Base-by-base conservation (phyloP, 352 stramenopile genomes). In the Peronospora belbahrii region DNA sequence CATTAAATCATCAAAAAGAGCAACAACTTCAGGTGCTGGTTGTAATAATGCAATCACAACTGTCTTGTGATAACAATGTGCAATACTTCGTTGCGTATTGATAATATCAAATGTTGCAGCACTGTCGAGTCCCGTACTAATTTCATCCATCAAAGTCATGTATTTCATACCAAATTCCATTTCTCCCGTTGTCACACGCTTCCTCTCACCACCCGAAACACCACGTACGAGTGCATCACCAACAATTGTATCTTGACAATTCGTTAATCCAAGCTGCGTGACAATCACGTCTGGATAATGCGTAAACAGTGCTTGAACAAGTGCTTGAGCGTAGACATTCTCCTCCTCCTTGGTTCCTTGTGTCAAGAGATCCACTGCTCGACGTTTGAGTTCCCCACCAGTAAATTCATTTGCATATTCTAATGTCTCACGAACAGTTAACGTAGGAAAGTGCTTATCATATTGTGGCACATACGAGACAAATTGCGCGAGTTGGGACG, bases 141-240 rank as follows among this genome's bases (percentile, higher is more conserved):
- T 95, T 67, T 95, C 81, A 56, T 97, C 90, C 56, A 81, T 77
- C 34, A 89, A 79, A n/a, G 78, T 60, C 24, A 96, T 71, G 39
- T 71, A 76, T 52, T 76, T 71, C 30, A 68, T 55, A 22, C 66
- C 64, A 32, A 88, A 77, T 25, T 91, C 59, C 74, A 98, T 97
- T 67, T 89, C 70, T 1, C 72, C 77, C 1, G 65, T 79, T 9
- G 81, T 93, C 9, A 43, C 74, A 33, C 77, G 74, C 55, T 83
- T 85, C 15, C 70, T 58, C 18, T 90, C 74, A 7, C 78, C 77
- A 13, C 78, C 77, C 0, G 74, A 88, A 20, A 90, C 62, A 38
- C 77, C 78, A 15, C 72, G 68, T 15, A 73, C 35, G 7, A 88
- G 55, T 1, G 54, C 67, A 34, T 86, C 50, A 15, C 79, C 79